phyloP scores from a whole-genome alignment of 768 basidiomycete species.

The Tremella fuciformis region DNA sequence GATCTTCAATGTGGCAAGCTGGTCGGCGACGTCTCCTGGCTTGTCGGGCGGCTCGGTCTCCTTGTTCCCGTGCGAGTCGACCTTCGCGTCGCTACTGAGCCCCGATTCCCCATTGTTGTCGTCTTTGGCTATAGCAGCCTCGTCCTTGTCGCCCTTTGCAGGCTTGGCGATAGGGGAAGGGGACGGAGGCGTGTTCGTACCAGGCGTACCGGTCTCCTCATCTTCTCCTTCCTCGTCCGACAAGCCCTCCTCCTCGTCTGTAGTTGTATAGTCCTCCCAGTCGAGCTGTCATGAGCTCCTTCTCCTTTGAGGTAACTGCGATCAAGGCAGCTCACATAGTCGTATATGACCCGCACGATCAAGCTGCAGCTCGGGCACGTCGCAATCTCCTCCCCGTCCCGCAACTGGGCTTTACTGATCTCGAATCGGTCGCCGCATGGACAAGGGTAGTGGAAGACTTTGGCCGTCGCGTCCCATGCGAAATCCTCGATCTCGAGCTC shows the following conservation, averaged over 20 bases:
- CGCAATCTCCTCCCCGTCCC: constrained; percentile 87
- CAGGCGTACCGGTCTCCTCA: too few species aligned
- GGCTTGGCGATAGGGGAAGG: too few species aligned
- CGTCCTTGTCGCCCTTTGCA: constrained; percentile 1
- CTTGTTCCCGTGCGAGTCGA: not conserved
- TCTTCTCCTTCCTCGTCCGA: constrained; percentile 30
- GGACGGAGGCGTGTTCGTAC: too few species aligned
- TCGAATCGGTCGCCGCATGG: constrained; percentile 98
- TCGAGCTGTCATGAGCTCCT: constrained; percentile 25
- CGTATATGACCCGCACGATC: constrained; percentile 86
- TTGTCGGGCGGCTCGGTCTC: too few species aligned
- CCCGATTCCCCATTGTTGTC: not conserved
- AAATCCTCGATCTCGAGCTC: constrained; percentile 98
- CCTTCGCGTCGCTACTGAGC: not conserved
- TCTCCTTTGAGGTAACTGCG: not conserved
- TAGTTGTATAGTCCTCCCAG: constrained; percentile 36
- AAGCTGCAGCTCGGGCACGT: constrained; percentile 95
- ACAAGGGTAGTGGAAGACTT: constrained; percentile 94
- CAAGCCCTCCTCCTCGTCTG: constrained; percentile 32
- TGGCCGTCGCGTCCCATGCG: constrained; percentile 73
- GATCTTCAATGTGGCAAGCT: too few species aligned
- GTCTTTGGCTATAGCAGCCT: not conserved
- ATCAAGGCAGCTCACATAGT: constrained; percentile 67
- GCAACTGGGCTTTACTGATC: constrained; percentile 78
- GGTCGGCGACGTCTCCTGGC: too few species aligned